Evolutionary conservation across 1,139 yeast genomes (phyloP), one percentile per base, ranked within the genome.

Genomic region (Suhomyces taliae): DNA sequence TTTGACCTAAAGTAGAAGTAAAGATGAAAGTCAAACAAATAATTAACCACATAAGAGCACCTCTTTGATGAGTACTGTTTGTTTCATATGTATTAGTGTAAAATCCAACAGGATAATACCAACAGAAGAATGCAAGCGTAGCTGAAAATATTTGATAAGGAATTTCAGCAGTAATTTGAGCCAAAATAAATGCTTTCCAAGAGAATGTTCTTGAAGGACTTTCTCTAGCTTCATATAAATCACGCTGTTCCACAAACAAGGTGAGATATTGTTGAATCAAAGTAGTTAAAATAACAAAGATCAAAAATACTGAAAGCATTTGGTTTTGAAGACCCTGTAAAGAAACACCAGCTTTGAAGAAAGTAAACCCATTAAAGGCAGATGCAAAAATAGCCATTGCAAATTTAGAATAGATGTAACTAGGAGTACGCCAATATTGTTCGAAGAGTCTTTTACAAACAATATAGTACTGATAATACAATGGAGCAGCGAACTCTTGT

Each of bases 61-160:
- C 76, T 63, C 78, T 59, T 43, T 61, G 55, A 37, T 52, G 38
- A 11, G 62, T 63, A 1, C 53, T 35, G 44, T 62, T 55, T 32
- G 59, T 62, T 36, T 61, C 54, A 6, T 64, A 64, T 7, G 90
- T 87, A 61, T 84, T 84, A 9, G 60, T 49, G 58, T 82, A 80
- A 49, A 83, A 69, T 1, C 95, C 96, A 52, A 87, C 81, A 7
- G 96, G 95, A 61, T 87, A 90, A 66, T 88, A 90, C 83, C 88
- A 88, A 51, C 85, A 79, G 61, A 87, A 79, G 69, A 76, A 90
- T 4, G 85, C 76, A 6, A 87, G 27, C 0, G 91, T 81, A 52
- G 90, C 90, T 47, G 78, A 73, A 4, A 83, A 50, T 14, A 82
- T 57, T 59, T 86, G 87, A 85, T 88, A 87, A 29, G 96, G 95